Evolutionary conservation across 768 basidiomycete genomes (phyloP).

Genomic region (Trametopsis cervina): DNA sequence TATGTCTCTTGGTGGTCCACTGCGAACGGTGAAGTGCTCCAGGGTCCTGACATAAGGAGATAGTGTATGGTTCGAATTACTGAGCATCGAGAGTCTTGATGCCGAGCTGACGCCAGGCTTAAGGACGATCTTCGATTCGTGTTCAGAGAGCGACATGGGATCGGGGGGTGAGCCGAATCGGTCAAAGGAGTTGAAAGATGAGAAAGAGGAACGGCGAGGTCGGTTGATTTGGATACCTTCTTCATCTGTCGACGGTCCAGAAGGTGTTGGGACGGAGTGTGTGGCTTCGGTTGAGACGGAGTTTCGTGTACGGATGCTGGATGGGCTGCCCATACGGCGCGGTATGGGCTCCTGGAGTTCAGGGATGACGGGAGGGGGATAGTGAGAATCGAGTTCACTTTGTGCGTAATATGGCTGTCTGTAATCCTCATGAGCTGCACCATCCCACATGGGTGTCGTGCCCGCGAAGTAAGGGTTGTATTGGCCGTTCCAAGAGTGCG

Average conservation of each 20-base stretch:
- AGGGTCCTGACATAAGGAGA: constrained; percentile 89
- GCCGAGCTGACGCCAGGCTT: constrained; percentile 64
- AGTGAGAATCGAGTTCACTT: constrained; percentile 16
- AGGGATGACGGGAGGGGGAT: constrained; percentile 22
- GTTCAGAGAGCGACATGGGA: constrained; percentile 26
- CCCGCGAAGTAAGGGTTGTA: constrained; percentile 18
- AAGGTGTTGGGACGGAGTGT: constrained; percentile 40
- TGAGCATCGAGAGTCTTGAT: constrained; percentile 81
- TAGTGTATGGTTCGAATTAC: constrained; percentile 86
- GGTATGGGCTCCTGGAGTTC: not conserved
- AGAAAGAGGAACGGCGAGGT: constrained; percentile 28
- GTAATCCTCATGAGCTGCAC: not conserved
- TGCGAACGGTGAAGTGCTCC: constrained; percentile 89
- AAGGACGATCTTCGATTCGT: constrained; percentile 52
- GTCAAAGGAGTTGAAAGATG: constrained; percentile 21
- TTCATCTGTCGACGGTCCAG: constrained; percentile 28
- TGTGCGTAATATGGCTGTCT: too few species aligned
- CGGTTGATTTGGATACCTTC: constrained; percentile 15
- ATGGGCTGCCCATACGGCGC: constrained; percentile 38
- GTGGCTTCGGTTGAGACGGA: constrained; percentile 42
- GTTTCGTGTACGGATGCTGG: constrained; percentile 43
- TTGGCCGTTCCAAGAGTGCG: constrained; percentile 7
- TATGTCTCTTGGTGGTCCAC: constrained; percentile 60
- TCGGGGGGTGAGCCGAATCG: constrained; percentile 30
- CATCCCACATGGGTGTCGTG: constrained; percentile 16